Conservation (phyloP, 2,329 filamentous ascomycete species). For the Akanthomyces dipterigenus region DNA sequence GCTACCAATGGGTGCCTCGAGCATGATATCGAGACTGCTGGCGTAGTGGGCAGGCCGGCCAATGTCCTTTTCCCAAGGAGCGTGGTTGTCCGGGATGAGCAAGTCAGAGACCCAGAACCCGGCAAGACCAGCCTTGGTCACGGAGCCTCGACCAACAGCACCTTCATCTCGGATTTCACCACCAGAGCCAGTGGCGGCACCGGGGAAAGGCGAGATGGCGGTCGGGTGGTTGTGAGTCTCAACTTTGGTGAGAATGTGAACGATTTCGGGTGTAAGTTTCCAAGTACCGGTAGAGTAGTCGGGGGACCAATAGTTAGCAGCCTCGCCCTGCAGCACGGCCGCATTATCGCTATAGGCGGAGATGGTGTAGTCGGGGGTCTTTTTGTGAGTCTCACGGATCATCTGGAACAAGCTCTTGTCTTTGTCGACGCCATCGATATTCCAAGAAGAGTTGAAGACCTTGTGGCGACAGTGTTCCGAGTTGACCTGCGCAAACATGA, state of each 20-base stretch:
- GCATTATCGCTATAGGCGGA: slow-evolving; percentile 98
- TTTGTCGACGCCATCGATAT: slow-evolving; percentile 79
- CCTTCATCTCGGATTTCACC: slow-evolving; percentile 96
- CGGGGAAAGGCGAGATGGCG: slow-evolving; percentile 85
- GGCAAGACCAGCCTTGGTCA: slow-evolving; percentile 82
- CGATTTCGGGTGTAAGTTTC: slow-evolving; percentile 76
- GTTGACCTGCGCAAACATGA: slow-evolving; percentile 60
- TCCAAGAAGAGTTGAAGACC: slow-evolving; percentile 96
- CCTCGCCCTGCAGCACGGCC: slow-evolving; percentile 58
- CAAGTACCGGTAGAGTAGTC: slow-evolving; percentile 81
- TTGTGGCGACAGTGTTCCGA: slow-evolving; percentile 85
- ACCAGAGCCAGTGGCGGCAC: slow-evolving; percentile 89
- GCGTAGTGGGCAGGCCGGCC: slow-evolving; percentile 89
- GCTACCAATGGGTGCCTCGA: slow-evolving; percentile 91
- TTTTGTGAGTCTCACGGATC: slow-evolving; percentile 92
- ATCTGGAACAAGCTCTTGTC: slow-evolving; percentile 81
- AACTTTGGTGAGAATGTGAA: slow-evolving; percentile 88
- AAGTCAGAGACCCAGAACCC: slow-evolving; percentile 96
- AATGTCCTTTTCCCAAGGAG: slow-evolving; percentile 87
- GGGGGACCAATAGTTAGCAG: slow-evolving; percentile 66
- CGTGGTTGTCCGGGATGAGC: slow-evolving; percentile 71
- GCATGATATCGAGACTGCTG: slow-evolving; percentile 92
- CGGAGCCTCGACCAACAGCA: slow-evolving; percentile 85
- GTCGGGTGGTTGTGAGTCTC: slow-evolving; percentile 98
- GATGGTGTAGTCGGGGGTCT: slow-evolving; percentile 73